Evolutionary conservation across 371 early-diverging fungal genomes (phyloP).

Genomic region (Mortierella sp.): DNA sequence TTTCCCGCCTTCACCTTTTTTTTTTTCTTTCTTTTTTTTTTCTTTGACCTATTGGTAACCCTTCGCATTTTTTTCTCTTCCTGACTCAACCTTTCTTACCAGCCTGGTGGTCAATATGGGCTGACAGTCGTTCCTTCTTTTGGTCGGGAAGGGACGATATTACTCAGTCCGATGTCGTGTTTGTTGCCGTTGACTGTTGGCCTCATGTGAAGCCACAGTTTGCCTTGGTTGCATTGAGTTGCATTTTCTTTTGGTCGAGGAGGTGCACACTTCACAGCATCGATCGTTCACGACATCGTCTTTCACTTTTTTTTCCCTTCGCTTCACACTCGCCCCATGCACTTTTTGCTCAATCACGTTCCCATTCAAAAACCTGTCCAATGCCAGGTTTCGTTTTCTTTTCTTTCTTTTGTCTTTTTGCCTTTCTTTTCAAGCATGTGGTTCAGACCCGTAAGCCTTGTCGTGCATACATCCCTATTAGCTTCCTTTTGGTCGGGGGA

Average conservation of each 20-base stretch:
- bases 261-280: constrained; percentile 8
- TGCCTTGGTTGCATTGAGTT: neutral
- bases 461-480: constrained; percentile 1
- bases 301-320: neutral
- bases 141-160: constrained; percentile 36
- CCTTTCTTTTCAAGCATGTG: neutral
- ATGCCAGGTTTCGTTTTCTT: constrained; percentile 2
- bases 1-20: constrained; percentile 9
- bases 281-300: neutral
- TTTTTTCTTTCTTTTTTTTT: constrained; percentile 18
- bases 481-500: constrained; percentile 53
- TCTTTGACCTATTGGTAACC: constrained; percentile 5
- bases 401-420: neutral
- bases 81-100: neutral
- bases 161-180: neutral
- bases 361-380: constrained; percentile 36
- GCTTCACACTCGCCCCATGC: neutral
- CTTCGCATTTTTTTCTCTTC: neutral
- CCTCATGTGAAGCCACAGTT: neutral
- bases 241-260: constrained; percentile 48
- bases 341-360: constrained; percentile 23
- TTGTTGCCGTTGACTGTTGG: neutral
- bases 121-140: constrained; percentile 27
- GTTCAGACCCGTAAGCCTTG: neutral
- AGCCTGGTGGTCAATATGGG: neutral